Percentiles rank a stretch among this genome's conserved stretches.
Evolutionary conservation across 768 basidiomycete species (phyloP).

Genomic region (Symmetrospora coprosmae): DNA sequence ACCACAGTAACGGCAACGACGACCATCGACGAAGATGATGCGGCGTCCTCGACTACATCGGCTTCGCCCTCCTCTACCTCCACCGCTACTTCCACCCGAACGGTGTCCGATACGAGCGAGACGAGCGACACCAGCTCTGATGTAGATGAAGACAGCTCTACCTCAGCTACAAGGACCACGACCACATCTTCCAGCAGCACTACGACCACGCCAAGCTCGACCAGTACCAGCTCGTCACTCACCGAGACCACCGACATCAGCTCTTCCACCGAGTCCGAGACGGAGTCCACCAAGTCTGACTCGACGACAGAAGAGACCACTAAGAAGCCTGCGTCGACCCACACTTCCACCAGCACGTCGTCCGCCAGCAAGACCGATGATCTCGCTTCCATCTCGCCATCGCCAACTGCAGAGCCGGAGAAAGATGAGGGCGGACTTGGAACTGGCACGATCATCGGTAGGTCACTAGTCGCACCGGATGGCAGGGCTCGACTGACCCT

Average conservation of each 20-base stretch:
- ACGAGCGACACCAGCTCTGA: too few species aligned
- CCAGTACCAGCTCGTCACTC: neutral
- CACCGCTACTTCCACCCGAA: too few species aligned
- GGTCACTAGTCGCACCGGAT: neutral
- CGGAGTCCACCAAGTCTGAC: neutral
- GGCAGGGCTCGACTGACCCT: neutral
- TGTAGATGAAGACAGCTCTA: too few species aligned
- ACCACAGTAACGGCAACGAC: too few species aligned
- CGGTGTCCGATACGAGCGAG: too few species aligned
- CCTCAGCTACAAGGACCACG: too few species aligned
- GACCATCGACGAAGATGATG: too few species aligned
- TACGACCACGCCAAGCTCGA: neutral
- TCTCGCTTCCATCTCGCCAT: neutral
- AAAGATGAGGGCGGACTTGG: neutral
- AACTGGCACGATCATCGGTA: conserved; percentile 14
- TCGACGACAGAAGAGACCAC: neutral
- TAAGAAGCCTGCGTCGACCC: neutral
- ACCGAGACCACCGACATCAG: neutral
- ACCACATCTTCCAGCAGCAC: too few species aligned
- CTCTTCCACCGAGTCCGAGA: neutral
- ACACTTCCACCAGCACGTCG: neutral
- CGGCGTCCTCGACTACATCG: too few species aligned
- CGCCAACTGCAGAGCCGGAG: neutral
- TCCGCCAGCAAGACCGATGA: neutral
- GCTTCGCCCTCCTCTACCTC: too few species aligned